Conservation (phyloP, 106 monocot species). For the Allium sativum region DNA sequence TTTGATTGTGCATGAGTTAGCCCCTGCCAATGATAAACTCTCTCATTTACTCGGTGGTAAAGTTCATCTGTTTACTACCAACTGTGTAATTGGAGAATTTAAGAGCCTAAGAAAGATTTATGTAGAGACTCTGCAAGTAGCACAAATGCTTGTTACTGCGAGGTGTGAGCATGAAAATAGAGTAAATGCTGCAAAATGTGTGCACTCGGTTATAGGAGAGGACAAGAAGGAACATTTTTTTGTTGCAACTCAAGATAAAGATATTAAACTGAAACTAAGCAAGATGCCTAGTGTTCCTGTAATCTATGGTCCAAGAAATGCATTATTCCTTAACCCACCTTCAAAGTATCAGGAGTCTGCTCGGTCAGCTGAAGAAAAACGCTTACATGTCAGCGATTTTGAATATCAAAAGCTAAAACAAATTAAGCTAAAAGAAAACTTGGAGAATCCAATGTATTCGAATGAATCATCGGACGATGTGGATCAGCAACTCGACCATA, state of each 20-base stretch:
- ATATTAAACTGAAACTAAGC: no score
- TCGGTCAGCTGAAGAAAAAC: conserved; percentile 63
- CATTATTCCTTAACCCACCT: conserved; percentile 67
- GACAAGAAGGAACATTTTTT: conserved; percentile 78
- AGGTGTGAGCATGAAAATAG: conserved; percentile 93
- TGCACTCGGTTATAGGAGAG: conserved; percentile 45
- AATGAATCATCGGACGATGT: conserved; percentile 1
- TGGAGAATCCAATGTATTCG: not conserved
- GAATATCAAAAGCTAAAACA: conserved; percentile 46
- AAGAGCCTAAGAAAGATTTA: conserved; percentile 52
- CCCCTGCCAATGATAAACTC: no score
- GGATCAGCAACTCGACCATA: conserved; percentile 1
- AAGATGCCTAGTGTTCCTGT: conserved; percentile 77
- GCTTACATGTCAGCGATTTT: conserved; percentile 50
- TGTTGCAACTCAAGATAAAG: no score
- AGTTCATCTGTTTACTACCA: no score
- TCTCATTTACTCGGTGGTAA: no score
- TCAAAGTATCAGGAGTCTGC: conserved; percentile 54
- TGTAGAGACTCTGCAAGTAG: no score
- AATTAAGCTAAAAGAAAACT: conserved; percentile 21
- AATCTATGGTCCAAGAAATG: conserved; percentile 77
- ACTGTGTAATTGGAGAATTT: conserved; percentile 54
- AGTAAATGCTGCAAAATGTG: conserved; percentile 52
- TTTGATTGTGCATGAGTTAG: no score
- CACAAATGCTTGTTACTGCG: not conserved